phyloP scores from a whole-genome alignment of 2,329 filamentous ascomycete species.

The Sclerotinia nivalis region DNA sequence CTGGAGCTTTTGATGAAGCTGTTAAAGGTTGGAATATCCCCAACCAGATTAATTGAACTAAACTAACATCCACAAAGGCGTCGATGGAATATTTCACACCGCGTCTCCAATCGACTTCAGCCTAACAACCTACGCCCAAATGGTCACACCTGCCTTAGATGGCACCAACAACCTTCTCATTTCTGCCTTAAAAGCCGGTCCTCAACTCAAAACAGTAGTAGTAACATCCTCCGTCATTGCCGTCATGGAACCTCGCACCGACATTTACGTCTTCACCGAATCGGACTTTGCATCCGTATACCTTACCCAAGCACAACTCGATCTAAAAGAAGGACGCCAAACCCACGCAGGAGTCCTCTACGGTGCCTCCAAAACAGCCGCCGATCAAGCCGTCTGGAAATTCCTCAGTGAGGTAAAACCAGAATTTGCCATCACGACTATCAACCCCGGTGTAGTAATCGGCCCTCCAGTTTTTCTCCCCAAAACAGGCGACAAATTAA shows the following conservation, averaged over 20 bases:
- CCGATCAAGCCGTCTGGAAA: constrained; percentile 45
- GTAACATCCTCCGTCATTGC: constrained; percentile 43
- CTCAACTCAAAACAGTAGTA: constrained; percentile 46
- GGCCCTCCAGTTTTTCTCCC: constrained; percentile 45
- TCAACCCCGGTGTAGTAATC: constrained; percentile 47
- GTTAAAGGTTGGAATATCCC: constrained; percentile 30
- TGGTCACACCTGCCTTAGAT: constrained; percentile 35
- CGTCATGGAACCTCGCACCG: constrained; percentile 32
- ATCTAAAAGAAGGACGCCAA: constrained; percentile 33
- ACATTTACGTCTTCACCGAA: constrained; percentile 36
- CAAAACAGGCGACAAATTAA: constrained; percentile 38
- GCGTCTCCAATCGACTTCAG: constrained; percentile 40
- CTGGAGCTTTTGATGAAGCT: constrained; percentile 39
- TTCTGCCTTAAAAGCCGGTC: constrained; percentile 39
- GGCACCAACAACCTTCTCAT: constrained; percentile 38
- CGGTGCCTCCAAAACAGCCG: constrained; percentile 45
- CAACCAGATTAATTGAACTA: not conserved
- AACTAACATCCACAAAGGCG: constrained; percentile 26
- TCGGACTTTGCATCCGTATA: constrained; percentile 40
- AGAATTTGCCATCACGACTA: constrained; percentile 43
- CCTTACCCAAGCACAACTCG: constrained; percentile 39
- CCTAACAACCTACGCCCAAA: constrained; percentile 38
- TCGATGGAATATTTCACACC: constrained; percentile 40
- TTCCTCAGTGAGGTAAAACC: constrained; percentile 43
- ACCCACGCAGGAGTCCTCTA: constrained; percentile 39